phyloP scores from a whole-genome alignment of 108 stramenopile species.

The Nitzschia palea region DNA sequence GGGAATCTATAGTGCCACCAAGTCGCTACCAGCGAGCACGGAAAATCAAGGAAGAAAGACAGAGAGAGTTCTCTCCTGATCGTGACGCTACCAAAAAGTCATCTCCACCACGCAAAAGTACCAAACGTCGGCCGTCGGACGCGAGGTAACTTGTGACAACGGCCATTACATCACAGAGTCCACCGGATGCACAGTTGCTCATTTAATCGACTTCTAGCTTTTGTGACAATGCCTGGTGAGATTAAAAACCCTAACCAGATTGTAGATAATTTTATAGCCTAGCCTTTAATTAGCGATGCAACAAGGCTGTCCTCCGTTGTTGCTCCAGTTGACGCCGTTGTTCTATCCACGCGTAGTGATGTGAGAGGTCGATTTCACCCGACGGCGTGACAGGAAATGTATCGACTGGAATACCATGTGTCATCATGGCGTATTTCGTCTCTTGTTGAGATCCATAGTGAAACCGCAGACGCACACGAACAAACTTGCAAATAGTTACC shows the following conservation, averaged over 20 bases:
- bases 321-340: slow-evolving; percentile 1
- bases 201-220: too few relatives aligned
- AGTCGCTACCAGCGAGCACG: slow-evolving; percentile 30
- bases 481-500: slow-evolving; percentile 25
- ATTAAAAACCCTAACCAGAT: too few relatives aligned
- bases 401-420: slow-evolving; percentile 26
- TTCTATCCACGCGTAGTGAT: slow-evolving; percentile 8
- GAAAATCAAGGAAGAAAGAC: background rate
- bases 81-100: too few relatives aligned
- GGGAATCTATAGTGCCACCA: slow-evolving; percentile 46
- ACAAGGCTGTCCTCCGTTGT: background rate
- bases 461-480: background rate
- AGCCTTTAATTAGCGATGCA: too few relatives aligned
- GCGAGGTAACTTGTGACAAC: too few relatives aligned
- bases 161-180: too few relatives aligned
- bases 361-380: background rate
- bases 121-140: too few relatives aligned
- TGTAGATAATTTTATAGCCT: too few relatives aligned
- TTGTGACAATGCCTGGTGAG: too few relatives aligned
- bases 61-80: too few relatives aligned
- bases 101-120: too few relatives aligned
- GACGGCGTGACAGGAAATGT: slow-evolving; percentile 8
- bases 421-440: slow-evolving; percentile 22
- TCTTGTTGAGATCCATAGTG: slow-evolving; percentile 13
- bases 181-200: too few relatives aligned